phyloP scores from a whole-genome alignment of 73 alveolate species.

The Durusdinium trenchii region DNA sequence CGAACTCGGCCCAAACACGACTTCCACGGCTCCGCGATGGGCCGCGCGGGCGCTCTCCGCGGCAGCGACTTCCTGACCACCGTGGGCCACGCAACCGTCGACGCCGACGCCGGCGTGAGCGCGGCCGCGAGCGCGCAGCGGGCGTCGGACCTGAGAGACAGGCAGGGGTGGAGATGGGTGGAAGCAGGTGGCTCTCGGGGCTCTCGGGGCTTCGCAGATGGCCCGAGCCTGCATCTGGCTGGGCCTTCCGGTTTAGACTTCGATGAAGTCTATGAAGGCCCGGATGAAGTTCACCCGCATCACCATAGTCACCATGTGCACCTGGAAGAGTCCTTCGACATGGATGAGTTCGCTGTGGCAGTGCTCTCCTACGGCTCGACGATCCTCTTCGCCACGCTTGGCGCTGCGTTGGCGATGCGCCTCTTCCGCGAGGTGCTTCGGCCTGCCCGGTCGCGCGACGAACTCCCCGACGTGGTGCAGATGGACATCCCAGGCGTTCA shows the following conservation, averaged over 20 bases:
- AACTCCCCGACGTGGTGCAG: constrained; percentile 1
- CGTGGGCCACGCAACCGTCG: no score
- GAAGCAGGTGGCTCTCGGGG: no score
- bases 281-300: not conserved
- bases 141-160: no score
- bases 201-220: no score
- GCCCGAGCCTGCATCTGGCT: constrained; percentile 5
- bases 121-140: no score
- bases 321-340: constrained; percentile 15
- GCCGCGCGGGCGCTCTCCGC: no score
- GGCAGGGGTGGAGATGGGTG: no score
- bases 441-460: not conserved
- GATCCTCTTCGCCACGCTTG: constrained; percentile 58
- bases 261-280: constrained; percentile 27
- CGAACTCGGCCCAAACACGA: no score
- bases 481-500: constrained; percentile 56
- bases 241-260: constrained; percentile 23
- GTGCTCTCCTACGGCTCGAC: constrained; percentile 74
- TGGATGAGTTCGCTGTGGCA: constrained; percentile 81
- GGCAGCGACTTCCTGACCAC: no score
- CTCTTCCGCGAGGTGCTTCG: constrained; percentile 64
- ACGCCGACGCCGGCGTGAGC: no score
- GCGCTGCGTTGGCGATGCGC: constrained; percentile 91
- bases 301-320: not conserved
- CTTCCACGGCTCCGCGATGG: no score